A percentile compares a stretch with the other conserved stretches of the same genome.
phyloP scores from a whole-genome alignment of 768 basidiomycete species.

The Hypsizygus marmoreus region DNA sequence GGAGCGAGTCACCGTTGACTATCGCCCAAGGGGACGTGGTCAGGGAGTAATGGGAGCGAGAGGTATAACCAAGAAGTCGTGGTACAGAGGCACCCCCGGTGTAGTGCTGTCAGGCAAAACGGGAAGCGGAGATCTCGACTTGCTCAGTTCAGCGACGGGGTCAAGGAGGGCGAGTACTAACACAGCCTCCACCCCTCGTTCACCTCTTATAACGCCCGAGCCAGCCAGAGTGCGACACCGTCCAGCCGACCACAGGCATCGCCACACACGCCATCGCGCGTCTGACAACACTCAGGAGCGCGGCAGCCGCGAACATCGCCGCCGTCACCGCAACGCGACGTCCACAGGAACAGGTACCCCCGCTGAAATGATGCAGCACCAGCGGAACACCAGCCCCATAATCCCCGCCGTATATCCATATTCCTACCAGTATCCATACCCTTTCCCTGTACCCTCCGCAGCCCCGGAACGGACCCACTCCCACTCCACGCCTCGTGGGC shows the following conservation, averaged over 20 bases:
- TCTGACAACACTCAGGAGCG: neutral
- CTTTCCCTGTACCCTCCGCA: conserved; percentile 20
- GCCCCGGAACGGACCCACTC: conserved; percentile 11
- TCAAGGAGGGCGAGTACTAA: conserved; percentile 24
- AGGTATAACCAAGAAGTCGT: conserved; percentile 28
- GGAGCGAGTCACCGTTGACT: conserved; percentile 46
- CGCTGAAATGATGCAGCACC: conserved; percentile 11
- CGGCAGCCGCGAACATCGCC: conserved; percentile 13
- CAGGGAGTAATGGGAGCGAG: conserved; percentile 12
- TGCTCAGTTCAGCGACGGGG: conserved; percentile 30
- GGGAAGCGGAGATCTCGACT: conserved; percentile 30
- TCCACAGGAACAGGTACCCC: conserved; percentile 10
- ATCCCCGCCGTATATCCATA: conserved; percentile 35
- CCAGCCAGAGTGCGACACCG: conserved; percentile 8
- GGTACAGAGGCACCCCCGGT: conserved; percentile 33
- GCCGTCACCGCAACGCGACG: conserved; percentile 14
- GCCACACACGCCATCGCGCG: conserved; percentile 19
- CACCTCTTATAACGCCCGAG: conserved; percentile 16
- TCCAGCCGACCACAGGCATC: conserved; percentile 19
- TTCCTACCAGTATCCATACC: conserved; percentile 29
- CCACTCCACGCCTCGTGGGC: conserved; percentile 21
- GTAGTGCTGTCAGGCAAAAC: conserved; percentile 21
- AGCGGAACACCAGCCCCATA: conserved; percentile 18
- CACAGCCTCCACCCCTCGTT: conserved; percentile 18
- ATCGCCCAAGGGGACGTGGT: conserved; percentile 37